Conservation (phyloP, 2,329 filamentous ascomycete species). For the Diplodia scrobiculata region DNA sequence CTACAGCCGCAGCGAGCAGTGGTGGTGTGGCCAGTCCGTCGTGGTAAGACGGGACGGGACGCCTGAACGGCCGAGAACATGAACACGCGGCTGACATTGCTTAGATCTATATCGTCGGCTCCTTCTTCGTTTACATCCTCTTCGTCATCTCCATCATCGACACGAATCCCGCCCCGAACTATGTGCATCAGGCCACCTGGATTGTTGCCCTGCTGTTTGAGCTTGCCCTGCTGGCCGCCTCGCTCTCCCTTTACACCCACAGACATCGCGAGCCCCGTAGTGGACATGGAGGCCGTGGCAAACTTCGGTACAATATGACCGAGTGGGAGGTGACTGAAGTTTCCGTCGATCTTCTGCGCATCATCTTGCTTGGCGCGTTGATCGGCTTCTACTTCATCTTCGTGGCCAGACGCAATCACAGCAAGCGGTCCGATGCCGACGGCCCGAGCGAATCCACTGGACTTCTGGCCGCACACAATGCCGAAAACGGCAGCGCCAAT, state of each 20-base stretch:
- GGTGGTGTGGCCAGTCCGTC: constrained; percentile 80
- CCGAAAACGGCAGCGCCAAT: constrained; percentile 54
- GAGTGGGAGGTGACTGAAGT: constrained; percentile 68
- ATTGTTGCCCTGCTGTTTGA: constrained; percentile 71
- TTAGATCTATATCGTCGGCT: constrained; percentile 81
- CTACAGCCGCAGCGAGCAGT: constrained; percentile 62
- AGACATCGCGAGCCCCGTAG: constrained; percentile 65
- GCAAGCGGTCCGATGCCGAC: constrained; percentile 34
- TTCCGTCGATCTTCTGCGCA: constrained; percentile 66
- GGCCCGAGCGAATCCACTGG: constrained; percentile 62
- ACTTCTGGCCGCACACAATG: constrained; percentile 57
- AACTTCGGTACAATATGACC: constrained; percentile 47
- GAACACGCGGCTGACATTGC: constrained; percentile 26
- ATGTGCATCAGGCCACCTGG: constrained; percentile 82
- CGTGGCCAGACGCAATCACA: constrained; percentile 44
- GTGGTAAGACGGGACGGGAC: constrained; percentile 60
- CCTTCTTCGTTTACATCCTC: constrained; percentile 84
- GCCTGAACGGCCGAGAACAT: constrained; percentile 31
- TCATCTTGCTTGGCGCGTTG: constrained; percentile 66
- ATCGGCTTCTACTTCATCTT: constrained; percentile 61
- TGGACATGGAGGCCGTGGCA: constrained; percentile 44
- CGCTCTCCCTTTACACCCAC: constrained; percentile 67
- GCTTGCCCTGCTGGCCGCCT: constrained; percentile 68
- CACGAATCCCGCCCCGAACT: constrained; percentile 75
- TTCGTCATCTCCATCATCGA: constrained; percentile 85